phyloP scores from a whole-genome alignment of 352 stramenopile genomes.

The Phytophthora macrochlamydospora region DNA sequence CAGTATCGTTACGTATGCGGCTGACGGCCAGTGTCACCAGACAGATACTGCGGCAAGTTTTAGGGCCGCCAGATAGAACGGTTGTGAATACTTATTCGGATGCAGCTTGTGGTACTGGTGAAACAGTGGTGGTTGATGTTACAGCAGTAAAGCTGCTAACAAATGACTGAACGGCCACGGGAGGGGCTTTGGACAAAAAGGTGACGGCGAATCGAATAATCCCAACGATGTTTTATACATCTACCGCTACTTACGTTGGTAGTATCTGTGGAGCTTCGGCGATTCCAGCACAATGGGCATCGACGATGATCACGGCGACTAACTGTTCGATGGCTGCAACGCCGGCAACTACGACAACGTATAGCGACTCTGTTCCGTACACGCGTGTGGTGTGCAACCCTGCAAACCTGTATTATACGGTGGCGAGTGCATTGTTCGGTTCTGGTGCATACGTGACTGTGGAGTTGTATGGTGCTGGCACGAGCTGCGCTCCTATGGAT shows the following conservation, averaged over 20 bases:
- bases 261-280: not conserved
- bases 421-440: not conserved
- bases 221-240: not conserved
- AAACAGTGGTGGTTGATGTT: not conserved
- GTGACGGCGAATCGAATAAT: not conserved
- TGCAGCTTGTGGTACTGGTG: not conserved
- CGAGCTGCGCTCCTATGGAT: not conserved
- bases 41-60: not conserved
- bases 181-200: not conserved
- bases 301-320: not conserved
- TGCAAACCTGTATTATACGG: constrained; percentile 1
- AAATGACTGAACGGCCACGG: not conserved
- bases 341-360: not conserved
- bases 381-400: constrained; percentile 6
- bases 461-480: not conserved
- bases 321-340: not conserved
- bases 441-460: constrained; percentile 8
- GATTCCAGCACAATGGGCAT: constrained; percentile 1
- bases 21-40: not conserved
- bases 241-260: constrained; percentile 3
- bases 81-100: not conserved
- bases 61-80: not conserved
- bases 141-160: not conserved
- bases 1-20: not conserved
- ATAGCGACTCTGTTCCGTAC: not conserved